These are phyloP conservation scores for Leccinum incarnatum DNA, from an alignment of 768 basidiomycete genomes.

Conservation along the genomic window DNA sequence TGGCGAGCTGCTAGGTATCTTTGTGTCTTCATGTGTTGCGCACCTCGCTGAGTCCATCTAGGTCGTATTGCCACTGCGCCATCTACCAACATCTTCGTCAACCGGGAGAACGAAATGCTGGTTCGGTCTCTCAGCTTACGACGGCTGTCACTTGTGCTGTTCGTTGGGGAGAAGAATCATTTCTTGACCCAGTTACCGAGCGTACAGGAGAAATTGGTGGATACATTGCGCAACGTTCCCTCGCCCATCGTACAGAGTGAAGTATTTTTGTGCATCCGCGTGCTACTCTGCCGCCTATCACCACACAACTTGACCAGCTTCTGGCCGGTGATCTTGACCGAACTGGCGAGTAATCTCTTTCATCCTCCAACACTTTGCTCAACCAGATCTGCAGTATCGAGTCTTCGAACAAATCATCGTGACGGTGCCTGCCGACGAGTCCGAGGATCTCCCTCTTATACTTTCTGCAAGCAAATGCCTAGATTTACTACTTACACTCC, in stretches of 20 bases:
- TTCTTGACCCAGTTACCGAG: constrained; percentile 86
- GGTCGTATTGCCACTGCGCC: constrained; percentile 82
- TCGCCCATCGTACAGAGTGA: constrained; percentile 89
- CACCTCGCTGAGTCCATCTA: constrained; percentile 28
- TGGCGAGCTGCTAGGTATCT: constrained; percentile 75
- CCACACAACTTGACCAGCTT: constrained; percentile 91
- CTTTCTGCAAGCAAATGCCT: constrained; percentile 92
- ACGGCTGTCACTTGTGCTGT: constrained; percentile 82
- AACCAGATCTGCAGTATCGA: constrained; percentile 60
- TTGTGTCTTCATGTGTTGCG: constrained; percentile 25
- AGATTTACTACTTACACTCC: constrained; percentile 87
- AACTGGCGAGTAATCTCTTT: constrained; percentile 57
- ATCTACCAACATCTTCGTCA: constrained; percentile 95
- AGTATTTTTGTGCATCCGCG: constrained; percentile 90
- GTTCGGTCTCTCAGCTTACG: constrained; percentile 83
- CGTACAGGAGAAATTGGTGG: constrained; percentile 97
- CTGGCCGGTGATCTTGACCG: constrained; percentile 94
- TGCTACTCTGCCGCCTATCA: constrained; percentile 86
- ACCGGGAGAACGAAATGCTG: constrained; percentile 90
- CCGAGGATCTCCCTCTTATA: constrained; percentile 80
- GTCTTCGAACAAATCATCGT: constrained; percentile 82
- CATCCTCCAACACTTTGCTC: background rate
- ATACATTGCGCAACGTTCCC: constrained; percentile 76
- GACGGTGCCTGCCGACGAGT: constrained; percentile 71
- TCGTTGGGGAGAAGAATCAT: constrained; percentile 86